Evolutionary conservation across 2,329 filamentous ascomycete genomes (phyloP).

Genomic region (Fusarium robinianum): DNA sequence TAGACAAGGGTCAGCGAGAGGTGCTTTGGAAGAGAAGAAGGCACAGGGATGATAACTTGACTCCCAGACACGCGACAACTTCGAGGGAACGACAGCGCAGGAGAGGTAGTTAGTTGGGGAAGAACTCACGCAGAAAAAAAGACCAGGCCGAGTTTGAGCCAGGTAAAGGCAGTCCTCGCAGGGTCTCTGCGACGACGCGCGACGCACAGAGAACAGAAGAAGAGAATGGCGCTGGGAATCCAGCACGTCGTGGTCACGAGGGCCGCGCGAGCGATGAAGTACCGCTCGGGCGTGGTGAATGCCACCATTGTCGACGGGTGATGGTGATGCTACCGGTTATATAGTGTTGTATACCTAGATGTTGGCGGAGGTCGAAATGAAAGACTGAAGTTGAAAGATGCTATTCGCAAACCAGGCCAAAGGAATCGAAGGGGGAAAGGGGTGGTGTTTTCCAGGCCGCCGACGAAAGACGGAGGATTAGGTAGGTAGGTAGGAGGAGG

Average conservation of each 20-base stretch:
- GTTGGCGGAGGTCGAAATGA: not conserved
- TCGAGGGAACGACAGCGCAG: not conserved
- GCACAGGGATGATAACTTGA: no score
- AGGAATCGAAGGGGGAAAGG: no score
- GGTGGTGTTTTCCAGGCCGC: no score
- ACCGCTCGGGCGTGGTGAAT: conserved; percentile 5
- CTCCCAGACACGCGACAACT: no score
- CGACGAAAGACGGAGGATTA: no score
- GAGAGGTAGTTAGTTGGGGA: not conserved
- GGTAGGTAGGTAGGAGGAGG: no score
- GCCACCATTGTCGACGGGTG: not conserved
- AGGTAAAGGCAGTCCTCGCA: conserved; percentile 31
- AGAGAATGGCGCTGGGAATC: conserved; percentile 26
- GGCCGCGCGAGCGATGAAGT: conserved; percentile 13
- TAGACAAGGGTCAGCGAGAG: not conserved
- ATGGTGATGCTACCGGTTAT: not conserved
- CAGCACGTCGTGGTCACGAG: conserved; percentile 20
- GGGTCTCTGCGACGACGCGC: conserved; percentile 30
- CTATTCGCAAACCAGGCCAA: no score
- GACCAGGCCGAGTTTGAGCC: conserved; percentile 32
- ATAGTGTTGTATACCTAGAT: not conserved
- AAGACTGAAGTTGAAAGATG: not conserved
- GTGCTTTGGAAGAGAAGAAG: no score
- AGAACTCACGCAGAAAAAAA: conserved; percentile 33
- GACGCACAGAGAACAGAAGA: conserved; percentile 30